These are phyloP conservation scores for Tricholoma hemisulphureum DNA, from an alignment of 768 basidiomycete genomes.

Conservation along the genomic window DNA sequence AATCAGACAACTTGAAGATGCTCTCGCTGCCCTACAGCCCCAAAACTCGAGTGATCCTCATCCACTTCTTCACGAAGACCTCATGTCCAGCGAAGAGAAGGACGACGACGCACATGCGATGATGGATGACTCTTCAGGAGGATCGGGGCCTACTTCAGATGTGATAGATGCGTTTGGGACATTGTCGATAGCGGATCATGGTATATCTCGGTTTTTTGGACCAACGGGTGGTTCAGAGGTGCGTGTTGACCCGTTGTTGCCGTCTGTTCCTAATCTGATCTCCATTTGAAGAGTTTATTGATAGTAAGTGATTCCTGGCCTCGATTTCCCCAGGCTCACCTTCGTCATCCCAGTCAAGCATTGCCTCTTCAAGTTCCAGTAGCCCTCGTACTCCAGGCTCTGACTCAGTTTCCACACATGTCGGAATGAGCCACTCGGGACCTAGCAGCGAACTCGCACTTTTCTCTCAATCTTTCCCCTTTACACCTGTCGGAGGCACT, in stretches of 20 bases:
- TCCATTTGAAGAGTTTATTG: constrained; percentile 20
- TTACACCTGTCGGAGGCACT: constrained; percentile 55
- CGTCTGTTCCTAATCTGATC: neutral
- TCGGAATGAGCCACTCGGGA: neutral
- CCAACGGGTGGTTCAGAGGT: constrained; percentile 71
- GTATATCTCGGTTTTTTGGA: constrained; percentile 60
- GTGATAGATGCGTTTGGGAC: constrained; percentile 59
- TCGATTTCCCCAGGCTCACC: neutral
- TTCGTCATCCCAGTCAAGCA: constrained; percentile 6
- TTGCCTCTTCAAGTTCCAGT: constrained; percentile 5
- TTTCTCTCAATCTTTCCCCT: constrained; percentile 63
- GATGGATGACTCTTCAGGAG: constrained; percentile 25
- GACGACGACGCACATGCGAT: constrained; percentile 20
- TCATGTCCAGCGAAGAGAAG: constrained; percentile 28
- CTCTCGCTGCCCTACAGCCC: constrained; percentile 49
- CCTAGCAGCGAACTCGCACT: constrained; percentile 32
- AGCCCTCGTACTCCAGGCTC: neutral
- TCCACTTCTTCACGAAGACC: constrained; percentile 55
- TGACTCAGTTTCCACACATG: constrained; percentile 11
- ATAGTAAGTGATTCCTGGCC: constrained; percentile 11
- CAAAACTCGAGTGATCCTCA: constrained; percentile 53
- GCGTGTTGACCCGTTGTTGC: constrained; percentile 22
- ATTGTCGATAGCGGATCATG: constrained; percentile 57
- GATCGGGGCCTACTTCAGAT: constrained; percentile 28
- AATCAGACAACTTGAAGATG: constrained; percentile 55